phyloP scores from a whole-genome alignment of 2,329 filamentous ascomycete species.

The Reticulascus tulasneorum region DNA sequence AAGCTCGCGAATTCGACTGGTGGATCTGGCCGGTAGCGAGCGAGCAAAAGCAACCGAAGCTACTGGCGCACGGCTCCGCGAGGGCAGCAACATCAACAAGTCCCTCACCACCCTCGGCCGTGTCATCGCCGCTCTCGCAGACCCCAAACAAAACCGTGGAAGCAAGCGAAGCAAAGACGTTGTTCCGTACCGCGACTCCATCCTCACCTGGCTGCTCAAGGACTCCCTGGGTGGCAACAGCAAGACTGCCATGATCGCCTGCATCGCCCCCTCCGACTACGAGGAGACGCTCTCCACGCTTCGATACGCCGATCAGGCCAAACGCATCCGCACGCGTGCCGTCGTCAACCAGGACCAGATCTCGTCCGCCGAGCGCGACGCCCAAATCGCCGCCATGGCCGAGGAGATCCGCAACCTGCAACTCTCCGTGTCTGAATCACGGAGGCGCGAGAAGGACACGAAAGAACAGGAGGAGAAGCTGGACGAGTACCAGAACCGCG shows the following conservation, averaged over 20 bases:
- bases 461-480: constrained; percentile 76
- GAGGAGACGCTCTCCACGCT: constrained; percentile 95
- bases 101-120: constrained; percentile 92
- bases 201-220: constrained; percentile 81
- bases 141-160: constrained; percentile 53
- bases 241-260: constrained; percentile 99
- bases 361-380: constrained; percentile 87
- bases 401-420: constrained; percentile 89
- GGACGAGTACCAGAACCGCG: constrained; percentile 91
- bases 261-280: constrained; percentile 92
- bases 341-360: constrained; percentile 95
- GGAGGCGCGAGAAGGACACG: constrained; percentile 69
- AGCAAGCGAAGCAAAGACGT: constrained; percentile 56
- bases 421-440: constrained; percentile 64
- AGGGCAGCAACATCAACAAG: constrained; percentile 99
- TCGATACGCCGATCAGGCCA: constrained; percentile 95
- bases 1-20: constrained; percentile 86
- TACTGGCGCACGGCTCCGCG: constrained; percentile 82
- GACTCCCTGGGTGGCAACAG: constrained; percentile 94
- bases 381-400: constrained; percentile 89
- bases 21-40: constrained; percentile 93
- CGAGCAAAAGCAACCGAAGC: constrained; percentile 94
- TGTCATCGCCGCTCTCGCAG: constrained; percentile 87
- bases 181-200: constrained; percentile 89
- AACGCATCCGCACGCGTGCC: constrained; percentile 90